Base-by-base conservation (phyloP, 1,284 basidiomycete species). In the Malassezia brasiliensis region DNA sequence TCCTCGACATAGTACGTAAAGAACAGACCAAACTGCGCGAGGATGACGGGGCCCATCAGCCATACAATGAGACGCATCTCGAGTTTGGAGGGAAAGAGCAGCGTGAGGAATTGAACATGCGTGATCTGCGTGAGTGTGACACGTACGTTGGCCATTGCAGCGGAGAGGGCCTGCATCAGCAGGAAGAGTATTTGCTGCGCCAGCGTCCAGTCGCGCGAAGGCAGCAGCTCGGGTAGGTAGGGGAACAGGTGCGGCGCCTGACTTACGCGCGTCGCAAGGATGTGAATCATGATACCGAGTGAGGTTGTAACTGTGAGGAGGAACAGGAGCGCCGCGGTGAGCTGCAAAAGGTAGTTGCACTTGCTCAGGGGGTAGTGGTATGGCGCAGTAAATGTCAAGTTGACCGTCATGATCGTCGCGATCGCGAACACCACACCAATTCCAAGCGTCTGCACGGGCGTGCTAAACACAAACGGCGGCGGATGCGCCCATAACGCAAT, bases 71-170 rank as follows among this genome's bases (percentile, higher is more conserved):
- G 82, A 20, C 85, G 80, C 4, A 83, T 85, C 77, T 98, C 94
- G 35, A 93, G 82, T n/a, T 81, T 79, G 5, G 94, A 96, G 1
- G 93, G 93, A 73, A 89, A 99, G 17, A 99, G 81, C 5, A 98
- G 81, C 2, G 93, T 94, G 53, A 99, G 80, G 77, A 96, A 96
- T 75, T 98, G 94, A 52, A 99, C 96, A 77, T 98, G 91, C 0
- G 93, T 94, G 57, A 90, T 94, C 72, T 5, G 9, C 32, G n/a
- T 14, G 32, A 15, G 19, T 15, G 37, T 2, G 11, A 2, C 5
- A 53, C 52, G 37, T 54, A 56, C 46, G 36, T 57, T 45, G 11
- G 45, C 47, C n/a, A 30, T 20, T 14, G 50, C 11, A 12, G 25
- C 12, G 5, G 87, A 87, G 10, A 88, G 81, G 1, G 88, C 87